phyloP scores from a whole-genome alignment of 306 rosid genomes.

The Cicer cuneatum region DNA sequence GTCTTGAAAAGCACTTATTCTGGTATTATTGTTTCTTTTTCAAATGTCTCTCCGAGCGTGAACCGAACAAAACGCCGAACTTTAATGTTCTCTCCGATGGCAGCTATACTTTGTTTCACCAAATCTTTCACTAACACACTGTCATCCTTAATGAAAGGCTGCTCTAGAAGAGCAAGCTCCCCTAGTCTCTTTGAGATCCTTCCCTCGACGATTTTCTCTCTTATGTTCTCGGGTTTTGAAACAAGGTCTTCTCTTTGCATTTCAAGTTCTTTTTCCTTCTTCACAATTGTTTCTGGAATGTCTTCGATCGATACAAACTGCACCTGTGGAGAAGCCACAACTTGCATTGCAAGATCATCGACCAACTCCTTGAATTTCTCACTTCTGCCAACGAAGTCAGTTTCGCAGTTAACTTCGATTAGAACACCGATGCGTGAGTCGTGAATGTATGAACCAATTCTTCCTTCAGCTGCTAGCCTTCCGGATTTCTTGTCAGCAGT shows the following conservation, averaged over 20 bases:
- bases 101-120: constrained; percentile 95
- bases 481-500: constrained; percentile 92
- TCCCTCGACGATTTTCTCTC: constrained; percentile 94
- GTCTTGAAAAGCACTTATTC: constrained; percentile 40
- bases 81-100: constrained; percentile 96
- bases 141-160: constrained; percentile 91
- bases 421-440: constrained; percentile 95
- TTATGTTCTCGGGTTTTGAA: constrained; percentile 88
- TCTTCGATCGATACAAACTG: constrained; percentile 81
- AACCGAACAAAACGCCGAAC: constrained; percentile 85
- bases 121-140: constrained; percentile 82
- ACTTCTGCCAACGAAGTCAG: constrained; percentile 91
- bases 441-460: constrained; percentile 93
- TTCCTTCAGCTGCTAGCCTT: constrained; percentile 94
- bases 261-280: constrained; percentile 80
- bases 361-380: constrained; percentile 88
- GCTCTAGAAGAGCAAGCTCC: constrained; percentile 90
- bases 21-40: constrained; percentile 44
- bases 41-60: constrained; percentile 78
- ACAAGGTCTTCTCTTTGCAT: constrained; percentile 91
- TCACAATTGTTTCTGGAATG: constrained; percentile 64
- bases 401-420: constrained; percentile 93
- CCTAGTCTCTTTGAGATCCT: constrained; percentile 96
- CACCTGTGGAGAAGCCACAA: constrained; percentile 87
- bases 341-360: constrained; percentile 96